Base-by-base conservation (phyloP, 768 basidiomycete species). In the Crepidotus variabilis region DNA sequence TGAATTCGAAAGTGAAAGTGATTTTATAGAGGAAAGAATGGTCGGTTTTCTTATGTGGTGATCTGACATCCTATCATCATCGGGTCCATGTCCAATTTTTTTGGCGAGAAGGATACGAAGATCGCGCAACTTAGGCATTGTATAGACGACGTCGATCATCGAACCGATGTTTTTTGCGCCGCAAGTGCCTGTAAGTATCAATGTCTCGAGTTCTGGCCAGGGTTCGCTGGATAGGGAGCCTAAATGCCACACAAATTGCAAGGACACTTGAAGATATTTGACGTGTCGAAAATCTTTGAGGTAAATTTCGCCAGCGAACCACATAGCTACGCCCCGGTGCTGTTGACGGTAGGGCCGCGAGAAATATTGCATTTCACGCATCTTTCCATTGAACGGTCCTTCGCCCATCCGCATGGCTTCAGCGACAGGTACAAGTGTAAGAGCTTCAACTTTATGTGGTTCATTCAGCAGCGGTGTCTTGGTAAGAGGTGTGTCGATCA, bases 331-430 rank as follows among this genome's bases (percentile, higher is more conserved):
- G 57, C 69, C 68, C 52, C 68, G 70, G 58, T 75, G 71, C 54
- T 67, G 65, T 60, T 67, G 74, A 23, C 75, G 69, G 57, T 77
- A 78, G 54, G 72, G 71, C 2, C 75, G 67, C 32, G 65, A 63
- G 55, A 72, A 74, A 39, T 77, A 78, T 16, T 67, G 51, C 4
- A 68, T 50, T 18, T 73, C 73, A 21, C 69, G 64, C 60, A 71
- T 73, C 33, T 71, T 71, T 8, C 65, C 56, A 47, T 76, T 68
- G 55, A 69, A 74, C 1, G 75, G 72, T 1, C 75, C 75, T 51
- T 78, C 75, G 1, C 77, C 77, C 1, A 75, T 67, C 1, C 75
- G 70, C 14, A 74, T 67, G 3, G 72, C 75, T 58, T 78, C 73
- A 2, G 67, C 73, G 5, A 78, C 75, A 7, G 74, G 73, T 11